Evolutionary conservation across 2,329 filamentous ascomycete species (phyloP).

Genomic region (Thermomyces lanuginosus): DNA sequence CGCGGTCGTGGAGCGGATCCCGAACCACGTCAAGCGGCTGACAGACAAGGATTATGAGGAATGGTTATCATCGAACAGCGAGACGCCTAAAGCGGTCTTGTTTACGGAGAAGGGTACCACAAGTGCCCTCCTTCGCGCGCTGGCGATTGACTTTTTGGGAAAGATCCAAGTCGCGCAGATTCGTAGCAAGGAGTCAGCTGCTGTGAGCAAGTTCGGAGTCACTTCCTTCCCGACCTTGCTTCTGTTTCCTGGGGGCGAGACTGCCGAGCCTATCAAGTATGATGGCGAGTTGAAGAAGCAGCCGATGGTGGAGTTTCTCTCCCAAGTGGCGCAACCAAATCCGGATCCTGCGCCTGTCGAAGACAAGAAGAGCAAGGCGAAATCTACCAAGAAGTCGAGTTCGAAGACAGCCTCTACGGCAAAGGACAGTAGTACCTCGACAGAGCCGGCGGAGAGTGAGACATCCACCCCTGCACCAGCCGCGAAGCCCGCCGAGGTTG

Average conservation of each 20-base stretch:
- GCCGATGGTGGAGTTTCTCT: constrained; percentile 65
- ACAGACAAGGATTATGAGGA: constrained; percentile 61
- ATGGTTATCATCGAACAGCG: constrained; percentile 53
- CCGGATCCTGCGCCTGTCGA: constrained; percentile 47
- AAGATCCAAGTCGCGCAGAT: constrained; percentile 67
- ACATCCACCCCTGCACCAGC: constrained; percentile 36
- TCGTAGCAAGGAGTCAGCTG: constrained; percentile 58
- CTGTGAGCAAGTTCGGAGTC: constrained; percentile 59
- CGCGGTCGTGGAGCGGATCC: constrained; percentile 70
- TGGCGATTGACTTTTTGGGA: constrained; percentile 83
- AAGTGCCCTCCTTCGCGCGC: constrained; percentile 61
- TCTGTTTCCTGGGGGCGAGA: constrained; percentile 54
- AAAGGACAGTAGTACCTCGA: constrained; percentile 23
- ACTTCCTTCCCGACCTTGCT: constrained; percentile 64
- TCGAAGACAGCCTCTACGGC: constrained; percentile 33
- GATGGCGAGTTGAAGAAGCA: constrained; percentile 75
- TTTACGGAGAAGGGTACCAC: constrained; percentile 90
- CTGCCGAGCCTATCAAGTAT: constrained; percentile 51
- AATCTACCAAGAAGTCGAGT: constrained; percentile 24
- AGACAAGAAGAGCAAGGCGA: constrained; percentile 21
- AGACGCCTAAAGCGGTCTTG: constrained; percentile 67
- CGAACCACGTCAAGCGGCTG: constrained; percentile 73
- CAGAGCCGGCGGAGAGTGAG: constrained; percentile 32
- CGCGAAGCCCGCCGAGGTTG: constrained; percentile 46
- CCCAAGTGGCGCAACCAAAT: constrained; percentile 62